Conservation (phyloP, 768 basidiomycete species). For the Podaxis sp. region DNA sequence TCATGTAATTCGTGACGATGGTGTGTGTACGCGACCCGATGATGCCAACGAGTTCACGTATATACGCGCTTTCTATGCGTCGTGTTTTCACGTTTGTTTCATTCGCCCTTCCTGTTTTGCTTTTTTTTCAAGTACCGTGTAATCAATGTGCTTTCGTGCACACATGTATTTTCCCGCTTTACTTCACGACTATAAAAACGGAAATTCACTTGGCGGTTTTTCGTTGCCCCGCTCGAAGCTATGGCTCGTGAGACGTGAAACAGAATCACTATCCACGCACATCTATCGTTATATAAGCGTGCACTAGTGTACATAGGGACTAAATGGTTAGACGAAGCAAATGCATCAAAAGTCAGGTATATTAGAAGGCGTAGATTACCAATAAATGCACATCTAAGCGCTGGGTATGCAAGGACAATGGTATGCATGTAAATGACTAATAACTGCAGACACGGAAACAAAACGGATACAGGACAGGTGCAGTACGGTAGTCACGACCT, state of each 20-base stretch:
- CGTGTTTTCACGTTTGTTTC: neutral
- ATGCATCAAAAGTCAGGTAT: neutral
- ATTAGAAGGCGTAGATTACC: neutral
- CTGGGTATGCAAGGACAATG: neutral
- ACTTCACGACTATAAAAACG: neutral
- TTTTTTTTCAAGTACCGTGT: neutral
- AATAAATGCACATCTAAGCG: neutral
- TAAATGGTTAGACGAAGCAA: too few species aligned
- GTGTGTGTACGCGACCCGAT: neutral
- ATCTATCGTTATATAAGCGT: too few species aligned
- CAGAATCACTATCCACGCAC: too few species aligned
- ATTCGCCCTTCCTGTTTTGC: neutral
- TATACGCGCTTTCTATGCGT: neutral
- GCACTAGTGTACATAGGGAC: too few species aligned
- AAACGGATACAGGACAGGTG: neutral
- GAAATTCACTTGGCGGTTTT: neutral
- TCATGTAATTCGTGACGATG: neutral
- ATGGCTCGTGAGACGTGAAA: too few species aligned
- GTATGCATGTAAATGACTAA: neutral
- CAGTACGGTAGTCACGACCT: too few species aligned
- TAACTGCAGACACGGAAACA: neutral
- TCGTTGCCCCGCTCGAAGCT: too few species aligned
- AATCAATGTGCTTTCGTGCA: neutral
- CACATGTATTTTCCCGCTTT: conserved; percentile 4
- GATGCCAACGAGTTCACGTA: neutral